phyloP scores from a whole-genome alignment of 202 grass and related monocot genomes.

The Carex arenaria region DNA sequence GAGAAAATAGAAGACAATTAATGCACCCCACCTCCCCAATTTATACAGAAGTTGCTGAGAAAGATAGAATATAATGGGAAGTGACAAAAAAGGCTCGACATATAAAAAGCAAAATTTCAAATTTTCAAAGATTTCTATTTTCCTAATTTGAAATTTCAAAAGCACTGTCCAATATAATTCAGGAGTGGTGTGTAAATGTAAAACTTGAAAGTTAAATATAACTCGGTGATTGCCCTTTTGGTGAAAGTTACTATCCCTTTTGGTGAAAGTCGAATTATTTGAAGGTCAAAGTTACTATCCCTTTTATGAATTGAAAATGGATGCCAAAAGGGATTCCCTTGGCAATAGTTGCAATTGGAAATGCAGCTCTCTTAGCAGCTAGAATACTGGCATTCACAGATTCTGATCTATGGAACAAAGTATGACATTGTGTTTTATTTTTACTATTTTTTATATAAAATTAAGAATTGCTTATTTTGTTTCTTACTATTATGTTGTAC shows the following conservation, averaged over 20 bases:
- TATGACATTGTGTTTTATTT: constrained; percentile 24
- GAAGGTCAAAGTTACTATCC: background rate
- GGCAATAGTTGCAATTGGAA: constrained; percentile 63
- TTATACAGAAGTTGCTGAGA: too few species aligned
- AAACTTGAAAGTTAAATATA: too few species aligned
- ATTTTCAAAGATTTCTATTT: too few species aligned
- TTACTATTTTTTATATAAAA: constrained; percentile 3
- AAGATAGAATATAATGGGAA: too few species aligned
- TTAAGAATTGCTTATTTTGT: background rate
- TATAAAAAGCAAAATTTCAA: too few species aligned
- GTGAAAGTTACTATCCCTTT: background rate
- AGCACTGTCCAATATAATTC: too few species aligned
- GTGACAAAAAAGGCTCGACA: too few species aligned
- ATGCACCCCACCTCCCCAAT: too few species aligned
- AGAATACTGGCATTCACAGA: constrained; percentile 51
- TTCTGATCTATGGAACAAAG: constrained; percentile 60
- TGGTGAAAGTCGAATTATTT: background rate
- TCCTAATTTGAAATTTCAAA: too few species aligned
- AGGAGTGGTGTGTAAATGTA: too few species aligned
- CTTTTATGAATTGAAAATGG: constrained; percentile 26
- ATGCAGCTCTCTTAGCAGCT: constrained; percentile 64
- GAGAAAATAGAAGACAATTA: too few species aligned
- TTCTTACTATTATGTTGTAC: background rate
- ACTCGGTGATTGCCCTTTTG: too few species aligned
- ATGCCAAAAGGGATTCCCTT: constrained; percentile 95